Percentiles rank a stretch among this genome's conserved stretches.
Conservation (phyloP, 306 rosid genomes). For the Luffa acutangula region DNA sequence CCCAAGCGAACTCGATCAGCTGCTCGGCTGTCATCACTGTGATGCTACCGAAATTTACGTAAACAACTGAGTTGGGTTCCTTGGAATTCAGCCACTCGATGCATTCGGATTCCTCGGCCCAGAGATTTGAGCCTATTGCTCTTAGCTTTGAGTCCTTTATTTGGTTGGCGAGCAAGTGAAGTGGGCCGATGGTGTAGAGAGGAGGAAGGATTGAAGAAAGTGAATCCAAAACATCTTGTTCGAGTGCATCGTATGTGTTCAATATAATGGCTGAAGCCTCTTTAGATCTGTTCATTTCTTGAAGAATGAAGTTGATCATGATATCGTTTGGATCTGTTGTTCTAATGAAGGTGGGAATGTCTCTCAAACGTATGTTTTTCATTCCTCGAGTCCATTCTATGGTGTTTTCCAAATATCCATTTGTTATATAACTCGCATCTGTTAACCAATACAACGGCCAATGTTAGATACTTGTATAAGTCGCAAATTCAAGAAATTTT, state of each 20-base stretch:
- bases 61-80: constrained; percentile 9
- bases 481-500: neutral
- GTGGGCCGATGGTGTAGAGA: neutral
- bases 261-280: constrained; percentile 9
- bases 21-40: constrained; percentile 23
- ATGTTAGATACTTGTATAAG: neutral
- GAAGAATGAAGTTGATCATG: neutral
- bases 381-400: constrained; percentile 40
- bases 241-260: constrained; percentile 7
- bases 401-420: constrained; percentile 31
- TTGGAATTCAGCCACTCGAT: constrained; percentile 35
- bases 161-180: neutral
- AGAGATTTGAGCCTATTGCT: constrained; percentile 22
- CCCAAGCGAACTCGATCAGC: constrained; percentile 37
- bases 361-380: constrained; percentile 28
- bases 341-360: constrained; percentile 33
- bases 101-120: constrained; percentile 37
- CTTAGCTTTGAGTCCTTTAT: neutral
- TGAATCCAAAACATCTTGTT: neutral
- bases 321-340: constrained; percentile 23
- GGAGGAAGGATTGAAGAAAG: neutral
- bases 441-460: neutral
- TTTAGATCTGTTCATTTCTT: neutral
- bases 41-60: constrained; percentile 18
- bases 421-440: constrained; percentile 22